Evolutionary conservation across 1,139 yeast genomes (phyloP), one percentile per base, ranked within the genome.

Genomic region (Candida smagusa): DNA sequence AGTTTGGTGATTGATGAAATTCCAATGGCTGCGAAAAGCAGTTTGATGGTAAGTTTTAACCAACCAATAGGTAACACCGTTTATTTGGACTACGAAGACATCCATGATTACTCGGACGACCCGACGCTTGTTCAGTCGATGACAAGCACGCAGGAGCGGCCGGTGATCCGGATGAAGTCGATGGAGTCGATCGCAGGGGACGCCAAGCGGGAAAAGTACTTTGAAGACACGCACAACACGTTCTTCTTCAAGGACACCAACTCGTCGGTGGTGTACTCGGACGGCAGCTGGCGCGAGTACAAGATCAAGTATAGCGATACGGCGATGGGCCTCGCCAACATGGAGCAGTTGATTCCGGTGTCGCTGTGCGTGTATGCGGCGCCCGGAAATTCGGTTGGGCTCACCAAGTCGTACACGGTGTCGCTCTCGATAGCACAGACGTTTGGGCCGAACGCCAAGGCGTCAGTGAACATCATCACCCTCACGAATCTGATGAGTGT

Each of bases 281-380:
- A 13, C 12, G 38, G 36, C 7, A 29, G 31, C 9, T 37, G 41
- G 41, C 12, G 7, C 9, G 38, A 35, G 30, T 26, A 35, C 23
- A 19, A 29, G 6, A 30, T 29, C 9, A 32, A 34, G 13, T 12
- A n/a, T 6, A 9, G 13, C 11, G 23, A 28, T 9, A 32, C 32
- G 9, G 8, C 12, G 9, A 12, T 27, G 9, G 29, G 16, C 19
- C 24, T n/a, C 6, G 2, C 4, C 12, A 29, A 31, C 4, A n/a
- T 26, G 21, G 27, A 37, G 9, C 9, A 30, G n/a, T 28, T 40
- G 22, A 28, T 40, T 22, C 43, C 43, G 3, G 43, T 40, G 6
- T 37, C 41, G 9, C 30, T 22, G 29, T 40, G 43, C 13, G 22
- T 35, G 9, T 26, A 28, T 30, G 31, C 41, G 4, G 34, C 34